Evolutionary conservation across 2,329 filamentous ascomycete genomes (phyloP).

Genomic region (Rasamsonia emersonii): DNA sequence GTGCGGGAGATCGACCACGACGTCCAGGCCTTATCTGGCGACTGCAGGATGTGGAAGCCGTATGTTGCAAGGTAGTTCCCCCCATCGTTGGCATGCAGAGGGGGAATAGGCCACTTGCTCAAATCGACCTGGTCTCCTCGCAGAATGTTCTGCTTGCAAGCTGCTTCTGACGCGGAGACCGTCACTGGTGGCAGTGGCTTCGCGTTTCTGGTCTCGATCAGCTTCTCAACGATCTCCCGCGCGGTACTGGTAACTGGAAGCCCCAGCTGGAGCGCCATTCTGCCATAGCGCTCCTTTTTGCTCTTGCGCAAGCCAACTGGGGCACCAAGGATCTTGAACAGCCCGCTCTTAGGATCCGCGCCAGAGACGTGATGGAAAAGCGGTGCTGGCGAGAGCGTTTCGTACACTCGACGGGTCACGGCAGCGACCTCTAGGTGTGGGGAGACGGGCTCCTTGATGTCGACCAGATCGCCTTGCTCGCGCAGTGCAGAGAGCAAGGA

Average conservation of each 20-base stretch:
- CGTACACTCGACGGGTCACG: constrained; percentile 9
- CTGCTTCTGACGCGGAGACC: constrained; percentile 7
- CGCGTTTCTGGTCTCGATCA: constrained; percentile 9
- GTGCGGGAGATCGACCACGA: constrained; percentile 15
- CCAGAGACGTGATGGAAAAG: constrained; percentile 6
- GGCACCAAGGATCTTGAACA: constrained; percentile 9
- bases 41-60: constrained; percentile 15
- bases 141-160: constrained; percentile 13
- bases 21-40: constrained; percentile 12
- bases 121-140: constrained; percentile 9
- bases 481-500: neutral
- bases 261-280: constrained; percentile 12
- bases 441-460: constrained; percentile 9
- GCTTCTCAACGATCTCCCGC: constrained; percentile 10
- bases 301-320: constrained; percentile 6
- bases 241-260: constrained; percentile 9
- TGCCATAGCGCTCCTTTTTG: constrained; percentile 5
- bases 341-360: constrained; percentile 1
- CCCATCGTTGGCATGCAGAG: constrained; percentile 11
- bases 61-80: constrained; percentile 13
- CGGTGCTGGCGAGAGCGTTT: constrained; percentile 6
- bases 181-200: constrained; percentile 8
- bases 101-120: constrained; percentile 4
- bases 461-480: constrained; percentile 8
- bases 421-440: constrained; percentile 9